Conservation (phyloP, 2,329 filamentous ascomycete species). For the Aspergillus vadensis region DNA sequence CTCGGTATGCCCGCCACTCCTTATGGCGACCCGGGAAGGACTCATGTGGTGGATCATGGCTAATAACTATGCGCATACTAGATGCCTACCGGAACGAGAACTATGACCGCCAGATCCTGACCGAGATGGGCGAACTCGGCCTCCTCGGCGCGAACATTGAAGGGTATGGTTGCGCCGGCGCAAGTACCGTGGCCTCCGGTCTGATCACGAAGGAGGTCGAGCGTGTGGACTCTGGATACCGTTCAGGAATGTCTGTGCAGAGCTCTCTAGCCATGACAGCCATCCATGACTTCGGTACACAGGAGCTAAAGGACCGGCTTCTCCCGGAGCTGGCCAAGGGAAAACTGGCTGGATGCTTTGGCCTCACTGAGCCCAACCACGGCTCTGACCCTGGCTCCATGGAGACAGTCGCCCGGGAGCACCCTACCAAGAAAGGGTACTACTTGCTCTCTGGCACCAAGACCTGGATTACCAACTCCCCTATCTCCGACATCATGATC, state of each 20-base stretch:
- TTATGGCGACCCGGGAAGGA: neutral
- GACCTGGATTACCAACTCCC: constrained; percentile 95
- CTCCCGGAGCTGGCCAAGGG: constrained; percentile 80
- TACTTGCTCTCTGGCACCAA: constrained; percentile 78
- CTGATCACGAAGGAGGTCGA: constrained; percentile 89
- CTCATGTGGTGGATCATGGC: neutral
- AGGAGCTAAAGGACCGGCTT: constrained; percentile 83
- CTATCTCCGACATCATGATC: constrained; percentile 79
- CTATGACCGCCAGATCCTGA: constrained; percentile 81
- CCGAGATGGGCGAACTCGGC: constrained; percentile 92
- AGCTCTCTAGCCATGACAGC: constrained; percentile 92
- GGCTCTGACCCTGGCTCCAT: constrained; percentile 89
- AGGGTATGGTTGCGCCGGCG: constrained; percentile 85
- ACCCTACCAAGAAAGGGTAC: constrained; percentile 81
- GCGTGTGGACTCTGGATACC: constrained; percentile 86
- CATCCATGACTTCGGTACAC: constrained; percentile 82
- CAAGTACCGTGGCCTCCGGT: constrained; percentile 83
- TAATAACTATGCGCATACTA: constrained; percentile 36
- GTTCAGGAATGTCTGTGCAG: constrained; percentile 91
- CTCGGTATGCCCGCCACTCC: constrained; percentile 62
- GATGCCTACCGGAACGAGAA: constrained; percentile 85
- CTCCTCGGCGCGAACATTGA: constrained; percentile 82
- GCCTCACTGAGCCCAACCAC: constrained; percentile 89
- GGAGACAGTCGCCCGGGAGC: constrained; percentile 82
- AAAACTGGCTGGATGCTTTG: constrained; percentile 80